Evolutionary conservation across 208 protist genomes (phyloP).

Genomic region (Angomonas deanei): DNA sequence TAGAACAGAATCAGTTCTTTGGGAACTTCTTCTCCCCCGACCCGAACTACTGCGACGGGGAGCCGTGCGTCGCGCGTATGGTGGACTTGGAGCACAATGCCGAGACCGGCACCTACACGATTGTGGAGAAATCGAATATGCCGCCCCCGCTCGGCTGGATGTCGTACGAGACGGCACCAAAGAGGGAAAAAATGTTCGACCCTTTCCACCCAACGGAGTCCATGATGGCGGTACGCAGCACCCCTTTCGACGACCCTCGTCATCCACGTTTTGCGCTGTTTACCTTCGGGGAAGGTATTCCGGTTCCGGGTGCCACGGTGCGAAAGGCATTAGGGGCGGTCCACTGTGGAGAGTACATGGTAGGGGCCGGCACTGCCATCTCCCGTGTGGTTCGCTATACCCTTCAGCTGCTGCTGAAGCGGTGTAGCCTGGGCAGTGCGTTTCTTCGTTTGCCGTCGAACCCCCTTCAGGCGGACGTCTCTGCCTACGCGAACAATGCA

Average conservation of each 20-base stretch:
- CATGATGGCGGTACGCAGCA: conserved; percentile 30
- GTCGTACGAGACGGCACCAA: conserved; percentile 39
- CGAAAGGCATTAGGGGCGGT: conserved; percentile 25
- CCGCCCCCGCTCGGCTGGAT: conserved; percentile 49
- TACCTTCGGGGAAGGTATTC: conserved; percentile 20
- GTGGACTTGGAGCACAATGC: conserved; percentile 23
- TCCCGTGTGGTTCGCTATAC: conserved; percentile 54
- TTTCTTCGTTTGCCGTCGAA: conserved; percentile 48
- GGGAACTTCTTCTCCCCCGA: conserved; percentile 35
- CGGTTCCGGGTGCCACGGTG: conserved; percentile 20
- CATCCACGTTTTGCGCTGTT: conserved; percentile 45
- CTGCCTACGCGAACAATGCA: conserved; percentile 7
- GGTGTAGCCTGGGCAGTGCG: conserved; percentile 23
- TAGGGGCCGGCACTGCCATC: conserved; percentile 38
- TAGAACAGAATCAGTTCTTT: conserved; percentile 76
- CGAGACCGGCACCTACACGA: conserved; percentile 28
- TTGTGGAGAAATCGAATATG: conserved; percentile 22
- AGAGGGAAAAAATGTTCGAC: conserved; percentile 28
- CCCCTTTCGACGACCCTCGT: conserved; percentile 24
- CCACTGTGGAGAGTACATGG: conserved; percentile 23
- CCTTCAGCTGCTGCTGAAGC: conserved; percentile 46
- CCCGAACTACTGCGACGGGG: conserved; percentile 46
- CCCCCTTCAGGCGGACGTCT: conserved; percentile 35
- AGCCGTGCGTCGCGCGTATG: conserved; percentile 58
- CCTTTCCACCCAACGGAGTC: conserved; percentile 32